Evolutionary conservation across 208 protist species (phyloP), one percentile per base, ranked within the genome.

Genomic region (Naegleria gruberi): DNA sequence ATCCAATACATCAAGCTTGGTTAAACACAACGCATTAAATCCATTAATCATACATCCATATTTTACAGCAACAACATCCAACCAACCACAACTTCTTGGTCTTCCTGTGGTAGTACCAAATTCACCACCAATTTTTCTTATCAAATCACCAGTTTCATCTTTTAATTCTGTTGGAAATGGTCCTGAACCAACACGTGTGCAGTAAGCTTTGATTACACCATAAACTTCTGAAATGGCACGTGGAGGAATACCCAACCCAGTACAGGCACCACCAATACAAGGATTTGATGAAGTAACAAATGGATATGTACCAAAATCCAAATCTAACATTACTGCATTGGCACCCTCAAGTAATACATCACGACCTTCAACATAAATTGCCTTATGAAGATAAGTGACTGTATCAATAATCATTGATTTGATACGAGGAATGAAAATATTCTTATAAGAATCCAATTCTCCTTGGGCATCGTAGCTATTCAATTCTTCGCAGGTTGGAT

Each of bases 201-300:
- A 95, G 91, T 97, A 97, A 10, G 95, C 94, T 91, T 97, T 97
- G 8, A 96, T 91, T 1, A 97, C 95, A 85, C 95, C 95, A 74
- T 94, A 89, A 42, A 93, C 77, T 47, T 82, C 83, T 0, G 55
- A 88, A 37, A 96, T 93, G 42, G 89, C 92, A n/a, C 86, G 93
- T 51, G 94, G 94, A 30, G 94, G 84, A 42, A 96, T 89, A 81
- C 95, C 95, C 15, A 89, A 74, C 42, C 85, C 92, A n/a, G 92
- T 93, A 51, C 91, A 93, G 8, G 91, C 91, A 89, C 92, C 91
- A 89, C 92, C 94, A 43, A 93, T 90, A 40, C 82, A 93, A 34
- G 93, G 91, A 23, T 84, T 90, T 8, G 93, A 95, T 12, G 94
- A 96, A 0, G 95, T 97, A 10, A 97, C 95, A 83, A 92, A 97